These are phyloP conservation scores for Stramenopiles sp. DNA, from an alignment of 352 stramenopile species.

Conservation along the genomic window DNA sequence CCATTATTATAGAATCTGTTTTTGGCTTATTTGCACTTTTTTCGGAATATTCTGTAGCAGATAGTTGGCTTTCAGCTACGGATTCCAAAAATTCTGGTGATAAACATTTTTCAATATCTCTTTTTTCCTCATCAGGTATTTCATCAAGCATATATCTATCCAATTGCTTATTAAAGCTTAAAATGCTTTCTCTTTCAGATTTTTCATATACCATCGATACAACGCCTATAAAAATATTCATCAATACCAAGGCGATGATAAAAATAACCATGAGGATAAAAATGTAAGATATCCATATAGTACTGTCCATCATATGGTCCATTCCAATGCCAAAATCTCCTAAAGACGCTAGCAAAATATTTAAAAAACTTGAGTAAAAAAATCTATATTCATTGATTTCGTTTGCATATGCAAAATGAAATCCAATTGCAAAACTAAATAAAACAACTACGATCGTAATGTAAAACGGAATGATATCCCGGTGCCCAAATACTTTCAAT, in stretches of 20 bases:
- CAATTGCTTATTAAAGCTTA: not conserved
- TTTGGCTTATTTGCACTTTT: no score
- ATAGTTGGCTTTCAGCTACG: no score
- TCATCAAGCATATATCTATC: not conserved
- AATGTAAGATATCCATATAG: not conserved
- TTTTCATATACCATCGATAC: not conserved
- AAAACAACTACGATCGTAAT: not conserved
- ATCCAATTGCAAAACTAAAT: not conserved
- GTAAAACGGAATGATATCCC: not conserved
- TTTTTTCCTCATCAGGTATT: not conserved
- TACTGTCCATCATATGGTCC: not conserved
- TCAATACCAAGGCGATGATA: not conserved
- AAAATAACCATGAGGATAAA: not conserved
- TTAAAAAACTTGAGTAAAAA: not conserved
- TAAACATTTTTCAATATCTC: no score
- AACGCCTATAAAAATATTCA: not conserved
- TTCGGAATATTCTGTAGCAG: no score
- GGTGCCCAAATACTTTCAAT: not conserved
- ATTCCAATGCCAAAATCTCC: conserved; percentile 4
- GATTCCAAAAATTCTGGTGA: no score
- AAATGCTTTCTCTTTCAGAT: not conserved
- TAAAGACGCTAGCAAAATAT: not conserved
- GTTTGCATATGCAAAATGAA: not conserved
- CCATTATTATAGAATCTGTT: no score
- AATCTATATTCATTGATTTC: not conserved